These are phyloP conservation scores for Cylindrotheca fusiformis DNA, from an alignment of 108 stramenopile species.

Conservation along the genomic window DNA sequence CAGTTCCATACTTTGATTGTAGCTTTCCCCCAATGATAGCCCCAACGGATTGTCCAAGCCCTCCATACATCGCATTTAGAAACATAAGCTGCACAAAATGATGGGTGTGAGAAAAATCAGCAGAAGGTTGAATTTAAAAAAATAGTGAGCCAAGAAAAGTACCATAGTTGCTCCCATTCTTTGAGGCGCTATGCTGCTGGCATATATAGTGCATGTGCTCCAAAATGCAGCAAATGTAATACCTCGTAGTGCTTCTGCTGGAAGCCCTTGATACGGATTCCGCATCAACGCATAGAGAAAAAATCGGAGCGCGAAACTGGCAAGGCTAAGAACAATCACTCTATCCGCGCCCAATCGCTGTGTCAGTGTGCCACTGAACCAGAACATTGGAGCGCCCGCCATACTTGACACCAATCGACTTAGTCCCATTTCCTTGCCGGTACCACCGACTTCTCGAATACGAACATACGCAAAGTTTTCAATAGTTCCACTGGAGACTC, in stretches of 20 bases:
- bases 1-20: constrained; percentile 78
- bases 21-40: constrained; percentile 91
- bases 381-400: constrained; percentile 91
- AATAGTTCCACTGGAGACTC: constrained; percentile 87
- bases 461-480: constrained; percentile 98
- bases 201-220: constrained; percentile 90
- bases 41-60: constrained; percentile 91
- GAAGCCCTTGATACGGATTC: constrained; percentile 85
- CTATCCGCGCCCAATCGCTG: constrained; percentile 77
- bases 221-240: constrained; percentile 94
- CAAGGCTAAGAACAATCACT: constrained; percentile 75
- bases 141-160: constrained; percentile 47
- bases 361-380: constrained; percentile 79
- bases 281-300: constrained; percentile 87
- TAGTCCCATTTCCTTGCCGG: constrained; percentile 87
- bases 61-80: constrained; percentile 95
- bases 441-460: constrained; percentile 87
- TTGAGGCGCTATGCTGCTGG: constrained; percentile 84
- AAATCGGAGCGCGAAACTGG: constrained; percentile 84
- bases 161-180: constrained; percentile 91
- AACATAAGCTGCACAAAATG: constrained; percentile 54
- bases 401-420: constrained; percentile 81
- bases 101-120: too few species aligned
- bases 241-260: constrained; percentile 91
- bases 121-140: constrained; percentile 93